Evolutionary conservation across 2,329 filamentous ascomycete genomes (phyloP), one percentile per base, ranked within the genome.

Genomic region (Fusarium sp.): DNA sequence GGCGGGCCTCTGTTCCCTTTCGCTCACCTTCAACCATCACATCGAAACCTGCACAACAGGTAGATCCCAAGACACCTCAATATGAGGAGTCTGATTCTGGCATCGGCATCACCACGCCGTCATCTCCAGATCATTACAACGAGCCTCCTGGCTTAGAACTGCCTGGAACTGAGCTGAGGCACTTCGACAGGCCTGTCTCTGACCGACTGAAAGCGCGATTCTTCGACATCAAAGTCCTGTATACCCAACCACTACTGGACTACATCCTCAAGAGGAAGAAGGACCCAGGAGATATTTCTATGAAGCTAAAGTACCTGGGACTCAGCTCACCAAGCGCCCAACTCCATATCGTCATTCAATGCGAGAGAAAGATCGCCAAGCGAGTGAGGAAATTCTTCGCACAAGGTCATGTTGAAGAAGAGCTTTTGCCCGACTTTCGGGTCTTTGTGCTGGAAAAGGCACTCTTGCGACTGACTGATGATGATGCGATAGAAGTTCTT

Each of bases 141-240:
- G 38, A 55, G 11, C 20, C 22, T 8, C 6, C 3, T 9, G 38
- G 58, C 1, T 1, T 55, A 0, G 12, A 22, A 5, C 5, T 61
- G 4, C 58, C 15, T 1, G 58, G 58, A 0, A 57, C 58, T 8
- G 58, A 45, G 0, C 9, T 56, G 1, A 45, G 15, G 2, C 13
- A 5, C 6, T 61, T 42, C 1, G 20, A 35, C 1, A 16, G n/a
- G 0, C 38, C 50, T 3, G 2, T 57, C 1, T 39, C 58, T 0
- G 22, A 56, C 1, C 24, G 14, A 3, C 13, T 56, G 13, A 56
- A 24, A 36, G 38, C 22, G 3, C 30, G 58, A 0, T 61, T 61
- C 50, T 61, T 56, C 24, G 58, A 57, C 22, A 44, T 61, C 18
- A 61, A 56, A 11, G 31, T 61, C 13, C 7, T 61, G 5, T 61